phyloP scores from a whole-genome alignment of 345 rosid species.

The Salix purpurea region DNA sequence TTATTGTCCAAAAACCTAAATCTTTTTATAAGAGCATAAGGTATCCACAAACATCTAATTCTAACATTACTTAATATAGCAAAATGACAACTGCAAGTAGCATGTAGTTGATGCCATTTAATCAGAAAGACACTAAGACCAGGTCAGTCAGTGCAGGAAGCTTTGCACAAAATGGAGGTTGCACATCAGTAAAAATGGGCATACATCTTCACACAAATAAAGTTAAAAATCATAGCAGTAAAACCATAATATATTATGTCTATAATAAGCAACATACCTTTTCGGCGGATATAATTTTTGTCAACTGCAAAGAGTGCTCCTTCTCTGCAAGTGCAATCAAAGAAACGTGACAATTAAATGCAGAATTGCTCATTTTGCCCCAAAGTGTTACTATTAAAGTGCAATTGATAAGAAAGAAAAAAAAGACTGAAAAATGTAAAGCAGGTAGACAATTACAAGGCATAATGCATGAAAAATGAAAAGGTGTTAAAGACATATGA shows the following conservation, averaged over 20 bases:
- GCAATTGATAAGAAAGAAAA: too few relatives aligned
- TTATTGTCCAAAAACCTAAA: too few relatives aligned
- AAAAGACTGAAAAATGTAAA: too few relatives aligned
- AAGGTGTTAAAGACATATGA: too few relatives aligned
- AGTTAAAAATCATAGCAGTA: neutral
- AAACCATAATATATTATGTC: neutral
- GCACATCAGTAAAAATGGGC: neutral
- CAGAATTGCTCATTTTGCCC: neutral
- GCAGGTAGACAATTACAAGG: too few relatives aligned
- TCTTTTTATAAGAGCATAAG: too few relatives aligned
- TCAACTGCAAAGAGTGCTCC: conserved; percentile 22
- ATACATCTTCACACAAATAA: neutral
- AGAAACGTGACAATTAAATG: conserved; percentile 9
- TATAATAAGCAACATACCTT: conserved; percentile 26
- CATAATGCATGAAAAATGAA: too few relatives aligned
- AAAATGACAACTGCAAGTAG: neutral
- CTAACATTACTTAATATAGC: neutral
- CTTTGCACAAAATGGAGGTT: neutral
- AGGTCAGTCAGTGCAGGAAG: neutral
- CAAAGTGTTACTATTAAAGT: too few relatives aligned
- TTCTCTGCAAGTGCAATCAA: conserved; percentile 25
- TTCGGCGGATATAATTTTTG: conserved; percentile 20
- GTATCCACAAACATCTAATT: too few relatives aligned
- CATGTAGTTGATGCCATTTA: neutral
- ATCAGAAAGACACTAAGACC: neutral